Evolutionary conservation across 108 stramenopile genomes (phyloP).

Genomic region (Cyclotella kingstonii): DNA sequence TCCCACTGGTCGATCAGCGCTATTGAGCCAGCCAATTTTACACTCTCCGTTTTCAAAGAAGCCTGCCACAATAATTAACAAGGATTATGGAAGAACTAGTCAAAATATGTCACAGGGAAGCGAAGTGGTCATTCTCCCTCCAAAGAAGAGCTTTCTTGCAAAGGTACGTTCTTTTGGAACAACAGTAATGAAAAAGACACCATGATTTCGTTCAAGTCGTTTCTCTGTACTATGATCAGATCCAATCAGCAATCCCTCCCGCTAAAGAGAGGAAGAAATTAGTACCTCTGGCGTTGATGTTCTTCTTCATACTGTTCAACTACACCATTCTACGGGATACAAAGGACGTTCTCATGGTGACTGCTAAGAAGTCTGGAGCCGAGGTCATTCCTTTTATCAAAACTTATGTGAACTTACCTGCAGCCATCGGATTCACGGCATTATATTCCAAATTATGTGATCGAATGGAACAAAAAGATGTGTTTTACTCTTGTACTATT

Average conservation of each 20-base stretch:
- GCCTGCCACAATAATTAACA: too few relatives aligned
- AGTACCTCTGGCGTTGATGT: slow-evolving; percentile 90
- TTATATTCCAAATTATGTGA: slow-evolving; percentile 86
- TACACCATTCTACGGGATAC: slow-evolving; percentile 98
- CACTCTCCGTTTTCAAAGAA: too few relatives aligned
- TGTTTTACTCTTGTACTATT: slow-evolving; percentile 87
- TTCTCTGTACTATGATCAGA: too few relatives aligned
- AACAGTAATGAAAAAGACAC: too few relatives aligned
- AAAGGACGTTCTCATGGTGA: slow-evolving; percentile 91
- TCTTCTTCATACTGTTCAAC: slow-evolving; percentile 97
- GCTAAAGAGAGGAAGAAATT: slow-evolving; percentile 89
- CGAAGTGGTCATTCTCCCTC: too few relatives aligned
- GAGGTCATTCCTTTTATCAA: slow-evolving; percentile 98
- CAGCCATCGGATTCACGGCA: slow-evolving; percentile 79
- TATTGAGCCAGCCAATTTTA: too few relatives aligned
- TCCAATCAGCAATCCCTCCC: slow-evolving; percentile 70
- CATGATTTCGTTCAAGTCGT: too few relatives aligned
- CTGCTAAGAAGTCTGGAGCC: slow-evolving; percentile 86
- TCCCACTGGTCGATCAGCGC: too few relatives aligned
- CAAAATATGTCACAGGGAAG: too few relatives aligned
- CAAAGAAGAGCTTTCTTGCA: too few relatives aligned
- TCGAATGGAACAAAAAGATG: slow-evolving; percentile 81
- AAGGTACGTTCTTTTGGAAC: too few relatives aligned
- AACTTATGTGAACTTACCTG: slow-evolving; percentile 93
- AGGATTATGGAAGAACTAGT: too few relatives aligned